Conservation (phyloP, 2,329 filamentous ascomycete genomes). For the Seiridium unicorne region DNA sequence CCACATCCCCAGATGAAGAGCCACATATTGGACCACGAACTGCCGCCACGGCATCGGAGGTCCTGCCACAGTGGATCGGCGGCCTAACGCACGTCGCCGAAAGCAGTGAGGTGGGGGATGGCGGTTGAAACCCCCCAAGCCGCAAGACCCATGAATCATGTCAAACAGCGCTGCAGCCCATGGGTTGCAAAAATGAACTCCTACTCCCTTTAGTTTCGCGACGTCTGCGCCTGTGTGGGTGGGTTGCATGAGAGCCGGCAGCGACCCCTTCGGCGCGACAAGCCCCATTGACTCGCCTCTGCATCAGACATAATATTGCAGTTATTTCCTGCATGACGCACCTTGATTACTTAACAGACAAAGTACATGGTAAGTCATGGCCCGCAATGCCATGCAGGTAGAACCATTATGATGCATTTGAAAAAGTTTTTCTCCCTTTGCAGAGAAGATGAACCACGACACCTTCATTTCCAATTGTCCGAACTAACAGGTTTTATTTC, state of each 20-base stretch:
- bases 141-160: not conserved
- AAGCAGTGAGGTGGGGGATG: constrained; percentile 1
- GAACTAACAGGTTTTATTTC: no score
- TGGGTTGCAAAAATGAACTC: not conserved
- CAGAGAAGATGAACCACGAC: no score
- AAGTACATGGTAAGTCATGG: not conserved
- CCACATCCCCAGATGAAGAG: constrained; percentile 2
- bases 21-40: not conserved
- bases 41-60: constrained; percentile 3
- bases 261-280: not conserved
- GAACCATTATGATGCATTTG: not conserved
- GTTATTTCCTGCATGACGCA: constrained; percentile 1
- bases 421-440: not conserved
- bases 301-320: not conserved
- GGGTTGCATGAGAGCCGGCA: not conserved
- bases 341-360: not conserved
- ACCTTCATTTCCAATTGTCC: no score
- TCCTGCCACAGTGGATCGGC: not conserved
- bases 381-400: not conserved
- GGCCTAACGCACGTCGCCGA: not conserved
- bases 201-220: not conserved
- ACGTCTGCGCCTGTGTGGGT: not conserved
- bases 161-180: not conserved
- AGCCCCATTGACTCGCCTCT: constrained; percentile 2
- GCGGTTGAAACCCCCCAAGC: not conserved